phyloP scores from a whole-genome alignment of 805 yeast species.

The Saccharomyces cerevisiae region DNA sequence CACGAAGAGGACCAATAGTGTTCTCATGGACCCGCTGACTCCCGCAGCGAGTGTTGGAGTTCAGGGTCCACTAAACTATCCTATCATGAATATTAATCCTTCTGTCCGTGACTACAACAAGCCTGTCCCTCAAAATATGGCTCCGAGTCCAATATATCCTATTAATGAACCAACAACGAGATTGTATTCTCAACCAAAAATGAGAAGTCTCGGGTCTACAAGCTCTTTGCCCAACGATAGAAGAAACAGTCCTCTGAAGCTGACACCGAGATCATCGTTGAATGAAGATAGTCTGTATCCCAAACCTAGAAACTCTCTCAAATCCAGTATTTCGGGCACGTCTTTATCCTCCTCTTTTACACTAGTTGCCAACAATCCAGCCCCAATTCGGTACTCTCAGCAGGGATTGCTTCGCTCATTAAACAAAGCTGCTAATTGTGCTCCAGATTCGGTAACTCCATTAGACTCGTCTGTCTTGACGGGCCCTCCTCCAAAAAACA shows the following conservation, averaged over 20 bases:
- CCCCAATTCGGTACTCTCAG: background rate
- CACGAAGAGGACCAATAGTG: conserved; percentile 21
- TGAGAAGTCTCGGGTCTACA: background rate
- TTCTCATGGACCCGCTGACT: conserved; percentile 21
- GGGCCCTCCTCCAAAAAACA: background rate
- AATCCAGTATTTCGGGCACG: background rate
- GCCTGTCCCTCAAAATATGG: conserved; percentile 3
- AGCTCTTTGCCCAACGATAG: background rate
- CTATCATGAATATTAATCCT: background rate
- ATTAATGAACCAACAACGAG: background rate
- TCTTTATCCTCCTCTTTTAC: background rate
- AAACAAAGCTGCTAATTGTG: background rate
- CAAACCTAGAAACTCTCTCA: background rate
- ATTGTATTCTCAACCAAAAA: background rate
- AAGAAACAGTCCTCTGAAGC: background rate
- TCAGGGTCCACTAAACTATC: conserved; percentile 2
- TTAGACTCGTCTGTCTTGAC: background rate
- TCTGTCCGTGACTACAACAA: background rate
- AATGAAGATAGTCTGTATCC: background rate
- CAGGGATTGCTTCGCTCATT: background rate
- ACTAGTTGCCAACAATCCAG: background rate
- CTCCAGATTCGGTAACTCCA: background rate
- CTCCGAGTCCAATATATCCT: background rate
- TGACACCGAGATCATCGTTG: background rate
- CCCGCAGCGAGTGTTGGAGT: background rate